Evolutionary conservation across 768 basidiomycete species (phyloP), one percentile per base, ranked within the genome.

Genomic region (Tylopilus felleus): DNA sequence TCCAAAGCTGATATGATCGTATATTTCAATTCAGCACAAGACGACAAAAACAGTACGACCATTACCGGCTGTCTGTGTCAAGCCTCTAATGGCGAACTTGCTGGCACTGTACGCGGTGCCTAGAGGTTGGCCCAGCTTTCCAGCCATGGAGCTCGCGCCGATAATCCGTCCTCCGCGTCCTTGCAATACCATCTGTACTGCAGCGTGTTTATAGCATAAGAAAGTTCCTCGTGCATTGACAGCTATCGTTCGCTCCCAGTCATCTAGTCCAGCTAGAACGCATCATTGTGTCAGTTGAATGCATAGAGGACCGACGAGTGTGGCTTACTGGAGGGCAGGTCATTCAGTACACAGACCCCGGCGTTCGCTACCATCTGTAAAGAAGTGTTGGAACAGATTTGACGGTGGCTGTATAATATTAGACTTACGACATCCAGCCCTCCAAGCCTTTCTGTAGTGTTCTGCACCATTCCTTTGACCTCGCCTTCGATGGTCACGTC

Each of bases 121-220:
- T 14, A 33, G 8, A 5, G 33, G 33, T 33, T 33, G 13, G 13
- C 33, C 33, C 3, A 33, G 13, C 12, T 9, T 33, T 33, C 33
- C 33, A 4, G 33, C 13, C 5, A 33, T 33, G 5, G 33, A 33
- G 33, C 33, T 33, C 12, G 33, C 33, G 33, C 33, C 33, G 13
- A 33, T 14, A 16, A 33, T 33, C 14, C 33, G 13, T 9, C 33
- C 33, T 33, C 33, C 33, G 8, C 33, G 33, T 16, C 33, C 33
- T 14, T 4, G 28, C 28, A 60, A 52, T 9, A 83, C 74, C 86
- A 87, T 87, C 59, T 81, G 78, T 48, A 70, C 71, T n/a, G 81
- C 84, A 2, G 84, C 86, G 54, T 84, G 74, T 49, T 85, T 82
- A 42, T 85, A 86, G 63, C 81, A 85, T 55, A 81, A 74, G 70